Percentiles rank a stretch among this genome's conserved stretches.
Conservation (phyloP, 2,329 filamentous ascomycete species). For the Penicillium psychrosexuale region DNA sequence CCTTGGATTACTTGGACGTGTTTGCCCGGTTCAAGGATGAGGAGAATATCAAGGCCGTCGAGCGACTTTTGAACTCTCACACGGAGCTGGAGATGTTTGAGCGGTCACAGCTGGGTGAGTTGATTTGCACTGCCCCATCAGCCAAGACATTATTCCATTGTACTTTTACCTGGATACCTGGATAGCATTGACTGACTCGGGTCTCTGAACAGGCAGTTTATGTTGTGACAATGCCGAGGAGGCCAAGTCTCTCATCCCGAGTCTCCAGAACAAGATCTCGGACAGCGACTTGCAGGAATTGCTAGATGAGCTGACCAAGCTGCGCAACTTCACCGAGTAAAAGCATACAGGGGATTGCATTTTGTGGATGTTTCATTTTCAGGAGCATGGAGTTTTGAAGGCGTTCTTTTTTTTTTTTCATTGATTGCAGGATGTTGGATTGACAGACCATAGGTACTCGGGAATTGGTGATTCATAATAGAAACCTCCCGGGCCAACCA, state of each 20-base stretch:
- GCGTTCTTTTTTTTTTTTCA: conserved; percentile 6
- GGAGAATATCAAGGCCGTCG: conserved; percentile 91
- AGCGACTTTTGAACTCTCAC: conserved; percentile 76
- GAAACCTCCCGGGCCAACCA: conserved; percentile 2
- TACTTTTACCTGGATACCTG: too few species aligned
- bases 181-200: conserved; percentile 1
- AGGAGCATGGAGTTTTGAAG: conserved; percentile 30
- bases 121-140: not conserved
- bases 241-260: conserved; percentile 93
- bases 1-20: conserved; percentile 85
- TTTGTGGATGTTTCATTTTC: conserved; percentile 3
- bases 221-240: conserved; percentile 93
- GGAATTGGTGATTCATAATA: conserved; percentile 8
- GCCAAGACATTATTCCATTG: not conserved
- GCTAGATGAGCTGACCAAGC: conserved; percentile 84
- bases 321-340: conserved; percentile 53
- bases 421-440: not conserved
- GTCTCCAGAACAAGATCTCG: conserved; percentile 78
- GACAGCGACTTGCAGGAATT: conserved; percentile 86
- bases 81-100: conserved; percentile 83
- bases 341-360: not conserved
- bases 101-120: conserved; percentile 80
- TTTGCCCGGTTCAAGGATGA: conserved; percentile 96
- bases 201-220: conserved; percentile 64
- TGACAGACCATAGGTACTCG: not conserved